These are phyloP conservation scores for Echinosophora koreensis DNA, from an alignment of 306 rosid species.

Conservation along the genomic window DNA sequence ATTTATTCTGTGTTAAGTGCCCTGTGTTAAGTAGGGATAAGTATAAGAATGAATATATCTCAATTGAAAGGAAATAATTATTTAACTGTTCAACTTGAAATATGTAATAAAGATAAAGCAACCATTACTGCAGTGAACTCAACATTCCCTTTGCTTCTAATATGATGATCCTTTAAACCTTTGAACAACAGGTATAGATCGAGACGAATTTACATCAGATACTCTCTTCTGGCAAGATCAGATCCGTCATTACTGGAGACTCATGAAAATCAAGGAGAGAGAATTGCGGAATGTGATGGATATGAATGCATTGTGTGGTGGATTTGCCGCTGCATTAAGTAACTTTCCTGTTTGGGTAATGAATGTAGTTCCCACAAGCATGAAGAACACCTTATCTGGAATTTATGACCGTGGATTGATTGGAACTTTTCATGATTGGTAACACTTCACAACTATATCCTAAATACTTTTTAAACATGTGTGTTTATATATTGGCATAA, in stretches of 20 bases:
- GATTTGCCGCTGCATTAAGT: constrained; percentile 79
- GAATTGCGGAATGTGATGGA: constrained; percentile 93
- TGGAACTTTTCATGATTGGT: constrained; percentile 95
- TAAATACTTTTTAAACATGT: not conserved
- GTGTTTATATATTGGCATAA: not conserved
- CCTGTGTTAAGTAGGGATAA: constrained; percentile 3
- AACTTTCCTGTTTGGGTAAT: constrained; percentile 78
- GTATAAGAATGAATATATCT: not conserved
- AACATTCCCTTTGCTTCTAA: constrained; percentile 30
- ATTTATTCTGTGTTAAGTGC: not conserved
- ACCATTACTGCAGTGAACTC: constrained; percentile 20
- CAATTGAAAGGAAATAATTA: constrained; percentile 18
- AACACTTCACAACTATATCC: constrained; percentile 41
- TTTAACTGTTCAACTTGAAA: constrained; percentile 1
- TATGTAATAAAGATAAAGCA: constrained; percentile 18
- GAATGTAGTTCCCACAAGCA: constrained; percentile 83
- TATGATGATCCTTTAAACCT: constrained; percentile 35
- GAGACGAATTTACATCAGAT: constrained; percentile 68
- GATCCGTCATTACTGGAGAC: constrained; percentile 72
- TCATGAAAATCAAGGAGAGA: constrained; percentile 66
- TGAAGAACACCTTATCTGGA: constrained; percentile 83
- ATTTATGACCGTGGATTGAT: constrained; percentile 80
- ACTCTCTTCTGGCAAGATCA: constrained; percentile 79
- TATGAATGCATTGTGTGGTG: constrained; percentile 87
- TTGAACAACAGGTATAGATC: constrained; percentile 65